These are phyloP conservation scores for Populus euphratica DNA, from an alignment of 345 rosid genomes.

Conservation along the genomic window DNA sequence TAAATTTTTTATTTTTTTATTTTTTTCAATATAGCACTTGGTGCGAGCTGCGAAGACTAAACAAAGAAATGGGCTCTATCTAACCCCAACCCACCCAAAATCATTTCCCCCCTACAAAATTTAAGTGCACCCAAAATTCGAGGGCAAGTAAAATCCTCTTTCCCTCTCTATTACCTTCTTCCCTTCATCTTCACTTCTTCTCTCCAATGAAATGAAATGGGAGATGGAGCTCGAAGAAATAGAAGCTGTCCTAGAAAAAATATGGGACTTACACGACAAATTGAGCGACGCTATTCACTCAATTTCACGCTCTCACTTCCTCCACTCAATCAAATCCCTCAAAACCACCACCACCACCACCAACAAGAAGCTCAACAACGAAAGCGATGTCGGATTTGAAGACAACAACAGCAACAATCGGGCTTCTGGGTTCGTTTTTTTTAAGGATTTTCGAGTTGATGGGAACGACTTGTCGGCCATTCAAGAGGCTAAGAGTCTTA, in stretches of 20 bases:
- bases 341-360: slow-evolving; percentile 34
- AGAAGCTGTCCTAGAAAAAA: slow-evolving; percentile 81
- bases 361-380: slow-evolving; percentile 28
- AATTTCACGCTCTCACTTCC: slow-evolving; percentile 76
- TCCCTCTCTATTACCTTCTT: slow-evolving; percentile 5
- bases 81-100: too few relatives aligned
- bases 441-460: slow-evolving; percentile 62
- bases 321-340: slow-evolving; percentile 48
- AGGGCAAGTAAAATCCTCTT: background rate
- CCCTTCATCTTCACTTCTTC: background rate
- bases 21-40: too few relatives aligned
- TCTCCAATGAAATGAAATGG: slow-evolving; percentile 44
- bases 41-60: too few relatives aligned
- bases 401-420: slow-evolving; percentile 14
- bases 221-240: slow-evolving; percentile 86
- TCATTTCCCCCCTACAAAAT: background rate
- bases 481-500: slow-evolving; percentile 86
- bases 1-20: too few relatives aligned
- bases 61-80: too few relatives aligned
- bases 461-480: slow-evolving; percentile 45
- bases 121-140: background rate
- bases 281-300: slow-evolving; percentile 93
- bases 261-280: slow-evolving; percentile 96
- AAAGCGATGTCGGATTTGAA: slow-evolving; percentile 27
- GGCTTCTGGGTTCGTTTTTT: slow-evolving; percentile 61